Conservation (phyloP, 2,329 filamentous ascomycete genomes). For the Rugonectria rugulosa region DNA sequence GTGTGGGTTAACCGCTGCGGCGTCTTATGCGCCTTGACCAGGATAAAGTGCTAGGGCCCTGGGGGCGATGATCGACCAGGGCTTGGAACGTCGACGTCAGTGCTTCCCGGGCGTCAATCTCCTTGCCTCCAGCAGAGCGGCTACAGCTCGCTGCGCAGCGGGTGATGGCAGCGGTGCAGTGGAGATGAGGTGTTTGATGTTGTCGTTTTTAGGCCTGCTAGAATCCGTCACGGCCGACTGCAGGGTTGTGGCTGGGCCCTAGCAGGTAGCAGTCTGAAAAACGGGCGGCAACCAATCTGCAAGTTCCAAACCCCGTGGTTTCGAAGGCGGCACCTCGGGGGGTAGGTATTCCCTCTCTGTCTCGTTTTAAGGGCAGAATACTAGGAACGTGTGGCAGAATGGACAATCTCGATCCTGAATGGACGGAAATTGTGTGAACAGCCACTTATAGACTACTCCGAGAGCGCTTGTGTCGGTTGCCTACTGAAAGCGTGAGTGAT, state of each 20-base stretch:
- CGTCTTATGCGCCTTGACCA: constrained; percentile 44
- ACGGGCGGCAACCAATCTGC: constrained; percentile 21
- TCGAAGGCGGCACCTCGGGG: constrained; percentile 18
- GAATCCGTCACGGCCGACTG: constrained; percentile 31
- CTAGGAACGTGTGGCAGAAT: neutral
- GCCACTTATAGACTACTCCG: constrained; percentile 15
- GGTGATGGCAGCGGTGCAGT: constrained; percentile 22
- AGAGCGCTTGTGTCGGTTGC: constrained; percentile 29
- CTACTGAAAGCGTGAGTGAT: constrained; percentile 29
- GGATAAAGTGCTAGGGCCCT: constrained; percentile 34
- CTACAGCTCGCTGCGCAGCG: constrained; percentile 27
- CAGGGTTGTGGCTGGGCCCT: constrained; percentile 31
- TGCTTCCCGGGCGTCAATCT: constrained; percentile 29
- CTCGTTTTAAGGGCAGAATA: constrained; percentile 7
- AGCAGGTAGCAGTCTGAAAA: constrained; percentile 31
- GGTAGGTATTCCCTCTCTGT: constrained; percentile 17
- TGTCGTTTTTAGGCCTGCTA: constrained; percentile 22
- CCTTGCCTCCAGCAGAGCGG: constrained; percentile 26
- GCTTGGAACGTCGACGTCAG: constrained; percentile 37
- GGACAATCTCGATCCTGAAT: constrained; percentile 9
- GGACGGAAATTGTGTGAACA: constrained; percentile 6
- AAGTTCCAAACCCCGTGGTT: constrained; percentile 1
- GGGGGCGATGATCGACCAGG: constrained; percentile 43
- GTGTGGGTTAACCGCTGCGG: constrained; percentile 43
- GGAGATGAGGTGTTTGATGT: constrained; percentile 19